Evolutionary conservation across 257 asterid genomes (phyloP), one percentile per base, ranked within the genome.

Genomic region (Cinchona pubescens): DNA sequence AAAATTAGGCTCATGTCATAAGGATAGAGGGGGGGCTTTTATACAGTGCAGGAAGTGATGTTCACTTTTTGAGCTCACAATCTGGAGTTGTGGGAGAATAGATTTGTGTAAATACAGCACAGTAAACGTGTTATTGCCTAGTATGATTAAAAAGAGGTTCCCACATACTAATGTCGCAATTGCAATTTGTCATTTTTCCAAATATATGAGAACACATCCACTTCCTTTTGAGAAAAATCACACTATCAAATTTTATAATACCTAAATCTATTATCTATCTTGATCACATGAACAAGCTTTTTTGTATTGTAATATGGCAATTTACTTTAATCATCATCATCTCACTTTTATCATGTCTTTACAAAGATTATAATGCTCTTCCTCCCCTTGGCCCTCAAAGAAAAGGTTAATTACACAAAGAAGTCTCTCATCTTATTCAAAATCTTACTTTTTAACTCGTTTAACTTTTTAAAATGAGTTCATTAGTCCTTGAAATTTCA

Each of bases 141-240:
- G 78, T 48, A 69, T 76, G 68, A 75, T 72, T 78, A 81, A 75
- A 38, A 78, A 14, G 72, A 35, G 25, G 67, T 38, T 78, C 86
- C 80, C 81, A 78, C 79, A 72, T 67, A 40, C 82, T 74, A 74
- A 77, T 82, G 80, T 73, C 82, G 66, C 75, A 76, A 75, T 59
- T 80, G 82, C 60, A 62, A 83, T 69, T 83, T 85, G 89, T 86
- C 85, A 83, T 74, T 85, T 88, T 86, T 73, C 92, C 84, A 75
- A 83, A 80, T 86, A 73, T 87, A 75, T 77, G 78, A 76, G 83
- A 82, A 78, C 92, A 85, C 72, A 88, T 83, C 91, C 87, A 80
- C 82, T 76, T 85, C 72, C 76, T 76, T 83, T 77, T 70, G 55
- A 71, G 53, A 77, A 83, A 76, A 88, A 89, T 85, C 85, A 71